phyloP scores from a whole-genome alignment of 495 filamentous ascomycete genomes.

The Xylaria bambusicola region DNA sequence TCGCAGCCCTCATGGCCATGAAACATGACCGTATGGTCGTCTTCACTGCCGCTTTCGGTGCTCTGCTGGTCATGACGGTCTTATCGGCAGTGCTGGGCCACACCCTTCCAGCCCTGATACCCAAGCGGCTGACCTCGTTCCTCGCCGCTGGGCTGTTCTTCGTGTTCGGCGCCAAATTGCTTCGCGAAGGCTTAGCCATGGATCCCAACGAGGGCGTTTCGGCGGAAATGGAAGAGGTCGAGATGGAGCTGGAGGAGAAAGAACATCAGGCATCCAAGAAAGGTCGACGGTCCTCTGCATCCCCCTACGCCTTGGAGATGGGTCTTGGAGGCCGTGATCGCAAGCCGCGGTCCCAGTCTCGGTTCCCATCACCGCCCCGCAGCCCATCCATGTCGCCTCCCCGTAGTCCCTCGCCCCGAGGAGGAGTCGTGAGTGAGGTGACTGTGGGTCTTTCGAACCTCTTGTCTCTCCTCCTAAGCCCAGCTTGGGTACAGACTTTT shows the following conservation, averaged over 20 bases:
- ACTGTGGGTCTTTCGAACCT: constrained; percentile 77
- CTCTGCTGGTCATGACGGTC: constrained; percentile 89
- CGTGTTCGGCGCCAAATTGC: constrained; percentile 81
- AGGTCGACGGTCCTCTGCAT: constrained; percentile 56
- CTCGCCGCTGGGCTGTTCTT: constrained; percentile 83
- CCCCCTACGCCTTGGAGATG: constrained; percentile 67
- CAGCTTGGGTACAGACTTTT: constrained; percentile 98
- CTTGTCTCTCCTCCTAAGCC: constrained; percentile 81
- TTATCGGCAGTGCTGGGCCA: constrained; percentile 96
- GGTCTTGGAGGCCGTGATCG: constrained; percentile 55
- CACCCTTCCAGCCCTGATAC: constrained; percentile 86
- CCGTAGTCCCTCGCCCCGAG: constrained; percentile 45
- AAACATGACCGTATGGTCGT: constrained; percentile 91
- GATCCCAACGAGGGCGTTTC: constrained; percentile 81
- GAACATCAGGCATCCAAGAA: constrained; percentile 66
- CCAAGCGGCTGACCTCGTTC: constrained; percentile 84
- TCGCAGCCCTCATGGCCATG: constrained; percentile 98
- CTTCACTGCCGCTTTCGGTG: constrained; percentile 90
- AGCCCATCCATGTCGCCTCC: constrained; percentile 62
- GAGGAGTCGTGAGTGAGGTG: constrained; percentile 42
- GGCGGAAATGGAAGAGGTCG: constrained; percentile 96
- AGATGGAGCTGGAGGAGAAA: constrained; percentile 93
- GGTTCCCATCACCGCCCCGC: constrained; percentile 60
- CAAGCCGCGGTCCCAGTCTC: constrained; percentile 60
- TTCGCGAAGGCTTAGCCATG: constrained; percentile 89